Evolutionary conservation across 257 asterid species (phyloP), one percentile per base, ranked within the genome.

Genomic region (Solanum bukasovii): DNA sequence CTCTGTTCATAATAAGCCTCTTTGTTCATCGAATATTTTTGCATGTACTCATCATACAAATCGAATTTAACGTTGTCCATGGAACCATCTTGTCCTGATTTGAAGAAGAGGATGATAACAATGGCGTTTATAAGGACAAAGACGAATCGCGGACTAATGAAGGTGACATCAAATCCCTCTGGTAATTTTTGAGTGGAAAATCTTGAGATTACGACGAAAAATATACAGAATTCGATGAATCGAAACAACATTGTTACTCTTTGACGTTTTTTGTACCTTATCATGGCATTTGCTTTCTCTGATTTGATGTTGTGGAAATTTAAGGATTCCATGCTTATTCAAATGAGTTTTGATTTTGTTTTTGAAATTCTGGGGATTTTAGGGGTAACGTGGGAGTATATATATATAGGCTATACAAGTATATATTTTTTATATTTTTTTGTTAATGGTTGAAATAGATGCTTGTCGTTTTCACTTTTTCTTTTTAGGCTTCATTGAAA

Each of bases 121-220:
- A 96, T 95, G 34, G 88, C 91, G 93, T 96, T 95, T 10, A 94
- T 98, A 23, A 94, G 5, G 18, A 96, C n/a, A 89, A 96, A 96
- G 1, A 95, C 96, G 68, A 92, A 93, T 40, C 88, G 56, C 21
- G 96, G 92, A 90, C 94, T 89, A 20, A 93, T 82, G 23, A 93
- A 83, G 21, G 90, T 61, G 16, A 70, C 84, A 27, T 93, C 88
- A 59, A 93, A 37, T 25, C 91, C 92, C 91, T 90, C 92, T 13
- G 93, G 88, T 9, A 95, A 63, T 23, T 42, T 40, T 40, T 91
- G 90, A 35, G 86, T 18, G 84, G 93, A 88, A 20, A 89, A 88
- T 61, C 90, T 89, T 84, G 93, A 88, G 88, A 93, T 9, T 35
- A 90, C 31, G 44, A 88, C 29, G 13, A 93, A 84, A 82, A 93